Evolutionary conservation across 1,284 basidiomycete genomes (phyloP), one percentile per base, ranked within the genome.

Genomic region (Ceratobasidium sp.): DNA sequence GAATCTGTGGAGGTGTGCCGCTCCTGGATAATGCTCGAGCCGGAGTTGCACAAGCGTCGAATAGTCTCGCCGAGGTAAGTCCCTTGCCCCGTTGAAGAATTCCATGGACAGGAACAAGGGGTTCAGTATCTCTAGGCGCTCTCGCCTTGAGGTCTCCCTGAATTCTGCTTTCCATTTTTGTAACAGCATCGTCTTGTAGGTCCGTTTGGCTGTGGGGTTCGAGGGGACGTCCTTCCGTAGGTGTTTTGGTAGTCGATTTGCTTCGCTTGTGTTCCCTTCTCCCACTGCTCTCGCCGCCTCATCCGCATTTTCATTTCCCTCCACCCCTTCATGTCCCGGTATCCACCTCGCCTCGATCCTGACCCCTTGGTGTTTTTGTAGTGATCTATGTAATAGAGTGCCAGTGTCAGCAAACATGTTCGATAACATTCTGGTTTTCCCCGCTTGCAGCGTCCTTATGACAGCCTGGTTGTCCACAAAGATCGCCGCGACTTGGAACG

Each of bases 381-480:
- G 11, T 1, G 23, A n/a, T 16, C 9, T 36, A 9, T 25, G 7
- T 12, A 61, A 23, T 16, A n/a, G 11, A 28, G 30, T 14, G 14
- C 42, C 40, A 6, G 42, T 2, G 36, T 61, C 28, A 40, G 30
- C 59, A 14, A 36, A 61, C 11, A 61, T 28, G 36, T 44, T 21
- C 3, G 33, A 33, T 4, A 33, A 8, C 33, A 33, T 33, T 33
- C 8, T 33, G 28, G 54, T 58, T 6, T 3, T 9, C 12, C 54
- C 54, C 30, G 23, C 4, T 33, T 58, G 7, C 1, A 58, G 28
- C 36, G 54, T 58, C 28, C 23, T 36, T 18, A 67, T 7, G 40
- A 48, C 69, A n/a, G 58, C 69, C 18, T 72, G 58, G 30, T 48
- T 72, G 58, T 72, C 69, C 4, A 49, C 21, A 12, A 33, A 56